These are phyloP conservation scores for Ceratobasidium sp. DNA, from an alignment of 1,284 basidiomycete genomes.

Conservation along the genomic window DNA sequence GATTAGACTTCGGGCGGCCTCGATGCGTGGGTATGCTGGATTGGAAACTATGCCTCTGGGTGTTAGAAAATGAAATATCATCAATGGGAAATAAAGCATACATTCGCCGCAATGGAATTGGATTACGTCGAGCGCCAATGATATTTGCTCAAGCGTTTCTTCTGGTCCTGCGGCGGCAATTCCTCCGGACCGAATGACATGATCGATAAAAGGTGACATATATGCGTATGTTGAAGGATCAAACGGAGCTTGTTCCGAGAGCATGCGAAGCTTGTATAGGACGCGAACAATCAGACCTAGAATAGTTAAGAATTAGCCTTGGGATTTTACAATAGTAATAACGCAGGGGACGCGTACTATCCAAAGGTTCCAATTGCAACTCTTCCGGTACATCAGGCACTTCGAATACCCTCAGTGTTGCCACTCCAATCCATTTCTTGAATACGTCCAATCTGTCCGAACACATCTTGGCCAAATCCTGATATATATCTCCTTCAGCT, in stretches of 20 bases:
- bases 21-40: conserved; percentile 74
- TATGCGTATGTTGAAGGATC: conserved; percentile 89
- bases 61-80: not conserved
- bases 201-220: conserved; percentile 78
- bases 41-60: conserved; percentile 65
- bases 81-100: conserved; percentile 55
- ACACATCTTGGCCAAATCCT: conserved; percentile 72
- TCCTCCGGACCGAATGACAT: conserved; percentile 77
- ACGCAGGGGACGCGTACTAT: conserved; percentile 62
- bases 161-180: conserved; percentile 72
- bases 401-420: conserved; percentile 77
- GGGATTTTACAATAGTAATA: conserved; percentile 3
- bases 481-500: conserved; percentile 13
- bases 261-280: conserved; percentile 84
- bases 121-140: conserved; percentile 85
- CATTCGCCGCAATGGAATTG: conserved; percentile 88
- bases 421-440: conserved; percentile 78
- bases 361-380: conserved; percentile 74
- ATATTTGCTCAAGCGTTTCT: conserved; percentile 86
- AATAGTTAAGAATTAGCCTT: conserved; percentile 29
- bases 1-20: conserved; percentile 78
- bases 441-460: conserved; percentile 77
- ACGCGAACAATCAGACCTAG: conserved; percentile 84
- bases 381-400: conserved; percentile 77
- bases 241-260: conserved; percentile 85